Percentiles rank a stretch among this genome's conserved stretches.
Evolutionary conservation across 1,284 basidiomycete genomes (phyloP).

Genomic region (Golubevia sp.): DNA sequence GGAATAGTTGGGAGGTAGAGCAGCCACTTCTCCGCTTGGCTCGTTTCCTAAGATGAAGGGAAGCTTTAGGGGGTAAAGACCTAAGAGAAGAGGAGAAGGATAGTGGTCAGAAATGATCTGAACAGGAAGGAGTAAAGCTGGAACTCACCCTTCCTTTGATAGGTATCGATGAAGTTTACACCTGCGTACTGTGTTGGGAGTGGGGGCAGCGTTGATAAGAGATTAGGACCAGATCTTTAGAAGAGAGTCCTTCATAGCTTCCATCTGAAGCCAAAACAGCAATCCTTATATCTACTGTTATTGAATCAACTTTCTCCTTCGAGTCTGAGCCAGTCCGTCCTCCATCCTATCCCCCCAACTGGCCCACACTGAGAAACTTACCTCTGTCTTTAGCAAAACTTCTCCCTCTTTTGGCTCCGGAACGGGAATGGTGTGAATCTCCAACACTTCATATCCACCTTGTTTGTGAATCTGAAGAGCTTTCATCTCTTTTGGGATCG

Average conservation of each 20-base stretch:
- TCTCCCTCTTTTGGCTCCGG: constrained; percentile 72
- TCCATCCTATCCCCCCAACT: background rate
- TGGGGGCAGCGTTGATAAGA: background rate
- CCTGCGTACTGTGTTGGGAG: constrained; percentile 29
- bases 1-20: constrained; percentile 62
- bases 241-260: too few species aligned
- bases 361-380: too few species aligned
- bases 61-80: constrained; percentile 67
- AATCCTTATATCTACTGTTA: background rate
- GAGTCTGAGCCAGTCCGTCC: background rate
- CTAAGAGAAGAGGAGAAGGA: constrained; percentile 52
- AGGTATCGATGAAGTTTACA: constrained; percentile 73
- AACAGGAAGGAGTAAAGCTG: constrained; percentile 21
- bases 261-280: background rate
- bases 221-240: too few species aligned
- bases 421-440: constrained; percentile 70
- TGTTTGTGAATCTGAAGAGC: constrained; percentile 66
- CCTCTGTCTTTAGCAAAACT: constrained; percentile 76
- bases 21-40: constrained; percentile 74
- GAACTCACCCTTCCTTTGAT: constrained; percentile 66
- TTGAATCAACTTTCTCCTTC: too few species aligned
- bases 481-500: constrained; percentile 65
- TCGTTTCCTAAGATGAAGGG: constrained; percentile 82
- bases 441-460: constrained; percentile 80
- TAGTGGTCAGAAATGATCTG: background rate